These are phyloP conservation scores for Yamadazyma paraphyllophila DNA, from an alignment of 805 yeast species.

Conservation along the genomic window DNA sequence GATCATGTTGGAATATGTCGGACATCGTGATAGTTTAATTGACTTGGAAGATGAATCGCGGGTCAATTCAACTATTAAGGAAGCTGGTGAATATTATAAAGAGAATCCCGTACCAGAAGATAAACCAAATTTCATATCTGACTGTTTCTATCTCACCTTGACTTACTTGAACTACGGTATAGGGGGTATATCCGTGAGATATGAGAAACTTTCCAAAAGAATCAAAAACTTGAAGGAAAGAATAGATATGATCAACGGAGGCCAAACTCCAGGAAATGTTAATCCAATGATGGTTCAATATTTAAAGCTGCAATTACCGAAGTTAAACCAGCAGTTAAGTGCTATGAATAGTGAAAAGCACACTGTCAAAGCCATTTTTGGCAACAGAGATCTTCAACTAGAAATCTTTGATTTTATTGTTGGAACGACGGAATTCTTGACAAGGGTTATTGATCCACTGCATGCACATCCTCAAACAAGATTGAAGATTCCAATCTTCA, in stretches of 20 bases:
- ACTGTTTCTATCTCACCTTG: constrained; percentile 77
- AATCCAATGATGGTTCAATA: constrained; percentile 24
- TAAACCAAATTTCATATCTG: constrained; percentile 77
- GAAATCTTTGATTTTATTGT: constrained; percentile 74
- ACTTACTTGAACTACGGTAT: constrained; percentile 85
- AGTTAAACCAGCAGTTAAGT: constrained; percentile 38
- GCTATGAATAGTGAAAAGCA: constrained; percentile 45
- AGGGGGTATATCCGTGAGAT: constrained; percentile 66
- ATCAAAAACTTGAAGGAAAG: constrained; percentile 50
- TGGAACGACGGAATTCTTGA: constrained; percentile 71
- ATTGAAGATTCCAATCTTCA: constrained; percentile 52
- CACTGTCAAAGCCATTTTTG: constrained; percentile 62
- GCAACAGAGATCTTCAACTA: constrained; percentile 53
- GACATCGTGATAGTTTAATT: constrained; percentile 45
- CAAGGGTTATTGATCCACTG: constrained; percentile 68
- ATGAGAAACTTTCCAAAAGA: constrained; percentile 51
- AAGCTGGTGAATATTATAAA: constrained; percentile 58
- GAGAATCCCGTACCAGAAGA: constrained; percentile 28
- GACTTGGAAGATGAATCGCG: constrained; percentile 81
- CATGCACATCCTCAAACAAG: constrained; percentile 58
- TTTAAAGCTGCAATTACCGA: constrained; percentile 45
- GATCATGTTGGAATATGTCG: constrained; percentile 71
- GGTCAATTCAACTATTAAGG: constrained; percentile 70
- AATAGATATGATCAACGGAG: constrained; percentile 44
- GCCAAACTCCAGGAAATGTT: constrained; percentile 24